A percentile compares a stretch with the other conserved stretches of the same genome.
phyloP scores from a whole-genome alignment of 805 yeast species.

The Metschnikowia kofuensis region DNA sequence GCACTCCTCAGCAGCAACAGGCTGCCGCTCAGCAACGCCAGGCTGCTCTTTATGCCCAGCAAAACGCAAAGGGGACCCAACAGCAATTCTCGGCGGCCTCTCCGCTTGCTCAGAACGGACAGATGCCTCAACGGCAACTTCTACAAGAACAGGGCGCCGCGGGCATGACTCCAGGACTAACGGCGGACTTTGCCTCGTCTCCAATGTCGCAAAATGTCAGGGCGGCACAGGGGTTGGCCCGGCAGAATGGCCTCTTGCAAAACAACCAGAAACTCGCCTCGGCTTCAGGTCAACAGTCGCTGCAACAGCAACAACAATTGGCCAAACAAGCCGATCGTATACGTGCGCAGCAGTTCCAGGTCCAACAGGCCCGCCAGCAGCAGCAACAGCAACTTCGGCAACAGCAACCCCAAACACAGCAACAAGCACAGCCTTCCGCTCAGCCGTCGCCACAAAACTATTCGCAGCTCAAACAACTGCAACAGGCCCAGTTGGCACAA shows the following conservation, averaged over 20 bases:
- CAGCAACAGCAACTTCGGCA: conserved; percentile 16
- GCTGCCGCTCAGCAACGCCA: not conserved
- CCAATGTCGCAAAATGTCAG: conserved; percentile 6
- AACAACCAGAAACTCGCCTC: conserved; percentile 7
- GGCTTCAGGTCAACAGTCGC: conserved; percentile 9
- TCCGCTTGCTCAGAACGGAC: conserved; percentile 1
- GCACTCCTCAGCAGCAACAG: conserved; percentile 6
- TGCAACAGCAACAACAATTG: conserved; percentile 12
- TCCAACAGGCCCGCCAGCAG: conserved; percentile 17
- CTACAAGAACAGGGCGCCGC: not conserved
- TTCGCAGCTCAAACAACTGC: conserved; percentile 12
- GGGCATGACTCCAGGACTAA: conserved; percentile 1
- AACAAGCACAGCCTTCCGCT: conserved; percentile 6
- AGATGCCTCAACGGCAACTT: not conserved
- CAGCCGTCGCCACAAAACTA: conserved; percentile 4
- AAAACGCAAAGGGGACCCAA: conserved; percentile 3
- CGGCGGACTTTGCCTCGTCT: conserved; percentile 4
- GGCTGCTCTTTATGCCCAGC: conserved; percentile 2
- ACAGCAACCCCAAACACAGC: too few relatives aligned
- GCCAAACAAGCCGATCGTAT: conserved; percentile 14
- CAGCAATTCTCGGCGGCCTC: not conserved
- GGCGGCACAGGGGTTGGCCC: not conserved
- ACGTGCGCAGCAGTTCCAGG: conserved; percentile 17
- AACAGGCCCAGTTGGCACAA: conserved; percentile 11
- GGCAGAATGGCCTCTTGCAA: conserved; percentile 6